Evolutionary conservation across 2,329 filamentous ascomycete species (phyloP).

Genomic region (Claviceps sp.): DNA sequence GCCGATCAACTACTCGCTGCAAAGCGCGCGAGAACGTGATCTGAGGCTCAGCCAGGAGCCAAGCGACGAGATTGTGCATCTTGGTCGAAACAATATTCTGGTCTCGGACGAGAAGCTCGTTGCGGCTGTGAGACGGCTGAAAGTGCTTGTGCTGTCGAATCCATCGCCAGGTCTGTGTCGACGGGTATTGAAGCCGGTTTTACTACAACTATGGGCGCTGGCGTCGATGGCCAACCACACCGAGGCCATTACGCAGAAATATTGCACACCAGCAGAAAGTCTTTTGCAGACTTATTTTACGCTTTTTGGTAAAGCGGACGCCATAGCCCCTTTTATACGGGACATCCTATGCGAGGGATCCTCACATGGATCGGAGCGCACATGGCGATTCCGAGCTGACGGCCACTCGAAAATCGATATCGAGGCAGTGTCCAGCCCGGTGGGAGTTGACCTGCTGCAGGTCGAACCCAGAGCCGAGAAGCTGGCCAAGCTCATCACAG

Average conservation of each 20-base stretch:
- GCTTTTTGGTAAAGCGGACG: slow-evolving; percentile 37
- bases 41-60: slow-evolving; percentile 8
- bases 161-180: slow-evolving; percentile 53
- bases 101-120: slow-evolving; percentile 34
- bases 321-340: slow-evolving; percentile 33
- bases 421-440: slow-evolving; percentile 17
- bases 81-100: slow-evolving; percentile 29
- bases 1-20: slow-evolving; percentile 32
- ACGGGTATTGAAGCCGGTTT: slow-evolving; percentile 43
- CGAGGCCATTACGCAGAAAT: slow-evolving; percentile 21
- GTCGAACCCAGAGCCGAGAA: slow-evolving; percentile 34
- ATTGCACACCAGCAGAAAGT: slow-evolving; percentile 31
- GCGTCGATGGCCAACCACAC: slow-evolving; percentile 33
- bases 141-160: slow-evolving; percentile 45
- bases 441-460: slow-evolving; percentile 24
- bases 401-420: slow-evolving; percentile 38
- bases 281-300: slow-evolving; percentile 45
- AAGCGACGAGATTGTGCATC: slow-evolving; percentile 29
- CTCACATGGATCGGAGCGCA: slow-evolving; percentile 12
- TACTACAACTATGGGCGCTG: slow-evolving; percentile 51
- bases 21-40: neutral
- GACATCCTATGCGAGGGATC: slow-evolving; percentile 44
- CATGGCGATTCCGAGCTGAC: slow-evolving; percentile 40
- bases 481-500: slow-evolving; percentile 36
- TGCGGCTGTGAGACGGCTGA: slow-evolving; percentile 39